Evolutionary conservation across 2,329 filamentous ascomycete genomes (phyloP).

Genomic region (Drechslera avenae): DNA sequence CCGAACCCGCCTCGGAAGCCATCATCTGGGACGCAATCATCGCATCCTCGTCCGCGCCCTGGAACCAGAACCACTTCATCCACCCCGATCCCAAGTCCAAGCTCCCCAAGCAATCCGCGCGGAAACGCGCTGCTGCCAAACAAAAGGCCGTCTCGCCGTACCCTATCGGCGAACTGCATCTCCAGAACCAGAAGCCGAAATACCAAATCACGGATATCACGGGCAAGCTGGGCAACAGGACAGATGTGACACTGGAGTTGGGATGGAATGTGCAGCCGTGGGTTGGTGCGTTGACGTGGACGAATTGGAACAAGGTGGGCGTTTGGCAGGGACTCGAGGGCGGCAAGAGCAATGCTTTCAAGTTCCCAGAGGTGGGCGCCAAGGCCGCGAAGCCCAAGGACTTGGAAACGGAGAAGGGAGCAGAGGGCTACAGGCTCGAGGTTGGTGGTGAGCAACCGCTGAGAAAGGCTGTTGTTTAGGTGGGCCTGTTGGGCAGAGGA

Average conservation of each 20-base stretch:
- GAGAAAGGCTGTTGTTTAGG: constrained; percentile 19
- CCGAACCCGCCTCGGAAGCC: constrained; percentile 61
- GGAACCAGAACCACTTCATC: constrained; percentile 57
- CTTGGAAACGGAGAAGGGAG: constrained; percentile 55
- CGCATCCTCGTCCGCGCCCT: constrained; percentile 68
- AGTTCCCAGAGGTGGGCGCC: constrained; percentile 68
- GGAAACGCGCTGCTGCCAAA: constrained; percentile 22
- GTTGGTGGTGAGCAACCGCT: constrained; percentile 42
- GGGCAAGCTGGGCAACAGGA: constrained; percentile 74
- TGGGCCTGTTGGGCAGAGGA: too few species aligned
- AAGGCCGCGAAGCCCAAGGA: constrained; percentile 63
- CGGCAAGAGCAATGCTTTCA: constrained; percentile 68
- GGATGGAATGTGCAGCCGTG: constrained; percentile 98
- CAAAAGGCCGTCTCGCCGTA: constrained; percentile 24
- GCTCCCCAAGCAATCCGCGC: constrained; percentile 47
- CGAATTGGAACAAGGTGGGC: constrained; percentile 54
- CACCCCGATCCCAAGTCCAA: constrained; percentile 63
- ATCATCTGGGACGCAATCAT: constrained; percentile 98
- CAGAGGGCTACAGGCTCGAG: constrained; percentile 54
- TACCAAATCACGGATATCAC: constrained; percentile 95
- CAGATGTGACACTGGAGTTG: constrained; percentile 77
- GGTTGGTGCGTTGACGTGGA: constrained; percentile 89
- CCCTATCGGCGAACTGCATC: constrained; percentile 70
- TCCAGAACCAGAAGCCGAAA: constrained; percentile 88
- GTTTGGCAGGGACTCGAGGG: constrained; percentile 69